These are phyloP conservation scores for Sclerotinia nivalis DNA, from an alignment of 2,329 filamentous ascomycete genomes.

Conservation along the genomic window DNA sequence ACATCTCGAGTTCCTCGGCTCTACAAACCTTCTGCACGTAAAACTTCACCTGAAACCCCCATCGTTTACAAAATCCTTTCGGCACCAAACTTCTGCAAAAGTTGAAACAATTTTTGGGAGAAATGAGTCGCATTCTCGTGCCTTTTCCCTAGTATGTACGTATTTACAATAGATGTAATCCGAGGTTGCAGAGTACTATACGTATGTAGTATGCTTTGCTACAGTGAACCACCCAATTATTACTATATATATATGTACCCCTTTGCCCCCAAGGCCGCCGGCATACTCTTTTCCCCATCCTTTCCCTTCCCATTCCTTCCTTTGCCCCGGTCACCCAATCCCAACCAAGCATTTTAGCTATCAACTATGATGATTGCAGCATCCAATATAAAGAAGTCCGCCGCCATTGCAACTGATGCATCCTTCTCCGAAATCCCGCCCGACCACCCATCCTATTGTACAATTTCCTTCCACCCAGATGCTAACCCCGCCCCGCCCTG, in stretches of 20 bases:
- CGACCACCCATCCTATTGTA: conserved; percentile 5
- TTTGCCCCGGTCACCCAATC: neutral
- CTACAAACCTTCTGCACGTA: neutral
- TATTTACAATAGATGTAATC: neutral
- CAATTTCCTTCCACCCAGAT: conserved; percentile 12
- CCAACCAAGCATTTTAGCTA: neutral
- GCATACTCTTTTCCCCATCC: neutral
- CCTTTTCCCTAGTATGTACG: neutral
- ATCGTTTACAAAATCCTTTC: neutral
- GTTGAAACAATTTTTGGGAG: neutral
- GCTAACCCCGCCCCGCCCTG: neutral
- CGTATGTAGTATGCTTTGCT: conserved; percentile 3
- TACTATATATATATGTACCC: conserved; percentile 6
- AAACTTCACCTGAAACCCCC: neutral
- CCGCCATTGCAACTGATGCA: conserved; percentile 10
- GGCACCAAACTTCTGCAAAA: neutral
- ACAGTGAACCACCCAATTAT: conserved; percentile 6
- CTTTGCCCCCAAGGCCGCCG: conserved; percentile 3
- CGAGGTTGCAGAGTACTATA: neutral
- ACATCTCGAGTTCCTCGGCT: neutral
- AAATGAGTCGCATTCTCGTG: neutral
- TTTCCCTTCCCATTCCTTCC: neutral
- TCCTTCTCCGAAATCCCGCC: conserved; percentile 6
- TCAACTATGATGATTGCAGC: neutral
- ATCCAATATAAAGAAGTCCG: neutral